Evolutionary conservation across 1,139 yeast species (phyloP).

Genomic region (Insectozyma bohioensis): DNA sequence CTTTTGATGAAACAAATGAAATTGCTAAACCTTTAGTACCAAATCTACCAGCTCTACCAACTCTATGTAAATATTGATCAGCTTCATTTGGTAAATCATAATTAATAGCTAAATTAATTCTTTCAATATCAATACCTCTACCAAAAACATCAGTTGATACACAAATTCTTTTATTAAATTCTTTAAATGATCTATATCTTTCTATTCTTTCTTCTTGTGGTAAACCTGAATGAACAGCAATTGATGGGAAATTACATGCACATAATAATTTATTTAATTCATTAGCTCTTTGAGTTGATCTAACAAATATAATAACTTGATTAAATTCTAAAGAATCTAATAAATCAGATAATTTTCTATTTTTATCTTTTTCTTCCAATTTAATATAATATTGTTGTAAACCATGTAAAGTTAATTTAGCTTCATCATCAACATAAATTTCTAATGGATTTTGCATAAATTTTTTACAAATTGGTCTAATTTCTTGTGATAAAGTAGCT

Average conservation of each 20-base stretch:
- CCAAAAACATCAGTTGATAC: constrained; percentile 98
- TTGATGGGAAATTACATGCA: constrained; percentile 95
- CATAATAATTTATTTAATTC: constrained; percentile 86
- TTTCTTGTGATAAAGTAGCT: constrained; percentile 92
- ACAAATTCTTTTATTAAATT: constrained; percentile 97
- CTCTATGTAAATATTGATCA: constrained; percentile 98
- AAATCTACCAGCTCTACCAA: constrained; percentile 99
- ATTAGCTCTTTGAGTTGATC: constrained; percentile 88
- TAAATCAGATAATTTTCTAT: constrained; percentile 87
- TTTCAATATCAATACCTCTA: constrained; percentile 99
- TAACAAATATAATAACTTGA: constrained; percentile 96
- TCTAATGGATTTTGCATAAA: constrained; percentile 98
- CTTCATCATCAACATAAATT: constrained; percentile 96
- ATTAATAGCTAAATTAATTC: constrained; percentile 96
- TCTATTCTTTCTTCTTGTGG: constrained; percentile 98
- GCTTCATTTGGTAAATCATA: constrained; percentile 91
- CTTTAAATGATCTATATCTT: constrained; percentile 93
- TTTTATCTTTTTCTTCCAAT: constrained; percentile 88
- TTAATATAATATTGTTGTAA: constrained; percentile 95
- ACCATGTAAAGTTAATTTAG: constrained; percentile 96
- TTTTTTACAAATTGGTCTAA: constrained; percentile 95
- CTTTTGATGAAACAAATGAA: constrained; percentile 82
- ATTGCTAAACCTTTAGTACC: constrained; percentile 99
- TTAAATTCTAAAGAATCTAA: constrained; percentile 94
- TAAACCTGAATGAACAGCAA: constrained; percentile 94